Evolutionary conservation across 768 basidiomycete species (phyloP), one percentile per base, ranked within the genome.

Genomic region (Collybiopsis confluens): DNA sequence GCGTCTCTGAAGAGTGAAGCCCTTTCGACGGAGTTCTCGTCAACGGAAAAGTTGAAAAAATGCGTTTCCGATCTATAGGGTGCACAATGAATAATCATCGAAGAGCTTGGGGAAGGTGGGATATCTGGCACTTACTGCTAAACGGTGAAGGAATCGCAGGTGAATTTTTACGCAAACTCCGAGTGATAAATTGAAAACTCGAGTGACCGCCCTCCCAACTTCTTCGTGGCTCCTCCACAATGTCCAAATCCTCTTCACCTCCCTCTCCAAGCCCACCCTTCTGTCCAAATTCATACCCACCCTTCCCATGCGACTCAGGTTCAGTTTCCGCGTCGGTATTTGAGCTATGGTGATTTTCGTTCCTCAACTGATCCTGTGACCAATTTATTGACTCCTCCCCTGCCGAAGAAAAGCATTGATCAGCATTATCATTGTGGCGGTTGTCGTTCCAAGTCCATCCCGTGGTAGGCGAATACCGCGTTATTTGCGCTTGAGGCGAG

Each of bases 291-390:
- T 30, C 45, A 35, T 46, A 46, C 20, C 33, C 27, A 30, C 33
- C 33, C 45, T 46, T 46, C 26, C 45, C 45, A 46, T 46, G 45
- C 16, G 45, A 40, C 38, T 52, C 53, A 38, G 40, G 35, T 11
- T 9, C 48, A 50, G 45, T 41, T 45, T 37, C 61, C 49, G 42
- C 54, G 18, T 15, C 55, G 38, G 46, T 61, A 44, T 54, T 42
- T 35, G 27, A 15, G 20, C 16, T 43, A 36, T 21, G 27, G 45
- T n/a, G n/a, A n/a, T n/a, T 38, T 48, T 33, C 30, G 30, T 33
- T 33, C 30, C 62, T n/a, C 27, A 23, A 52, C 33, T 60, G 54
- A 44, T 21, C 33, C 35, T 44, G 42, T 26, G 48, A 44, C 44
- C 53, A 52, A 23, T 47, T 33, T 24, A 50, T 45, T 16, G 30